phyloP scores from a whole-genome alignment of 2,329 filamentous ascomycete species.

The Aureobasidium zeae region DNA sequence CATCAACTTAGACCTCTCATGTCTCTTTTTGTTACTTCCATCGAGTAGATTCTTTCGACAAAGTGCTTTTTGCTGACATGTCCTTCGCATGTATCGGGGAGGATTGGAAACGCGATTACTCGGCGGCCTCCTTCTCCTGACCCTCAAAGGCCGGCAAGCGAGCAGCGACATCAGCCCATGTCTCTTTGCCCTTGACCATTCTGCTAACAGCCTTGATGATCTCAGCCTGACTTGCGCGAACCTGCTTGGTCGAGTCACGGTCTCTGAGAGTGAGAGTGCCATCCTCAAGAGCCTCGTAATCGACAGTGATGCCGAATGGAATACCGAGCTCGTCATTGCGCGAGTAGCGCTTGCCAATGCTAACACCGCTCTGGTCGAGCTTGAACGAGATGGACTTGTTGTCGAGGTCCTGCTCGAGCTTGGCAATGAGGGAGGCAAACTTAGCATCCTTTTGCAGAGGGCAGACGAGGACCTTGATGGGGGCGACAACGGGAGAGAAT shows the following conservation, averaged over 20 bases:
- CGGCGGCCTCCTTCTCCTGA: constrained; percentile 41
- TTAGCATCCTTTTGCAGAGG: constrained; percentile 73
- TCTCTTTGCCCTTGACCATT: constrained; percentile 53
- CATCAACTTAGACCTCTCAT: too few species aligned
- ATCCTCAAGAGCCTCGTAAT: constrained; percentile 91
- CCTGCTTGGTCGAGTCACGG: constrained; percentile 82
- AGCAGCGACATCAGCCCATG: constrained; percentile 61
- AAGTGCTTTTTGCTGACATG: too few species aligned
- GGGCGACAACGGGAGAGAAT: constrained; percentile 71
- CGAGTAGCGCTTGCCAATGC: constrained; percentile 88
- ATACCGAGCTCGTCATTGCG: constrained; percentile 95
- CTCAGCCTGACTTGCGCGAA: constrained; percentile 71
- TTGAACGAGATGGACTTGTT: constrained; percentile 69
- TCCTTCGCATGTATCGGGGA: neutral
- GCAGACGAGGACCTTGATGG: constrained; percentile 88
- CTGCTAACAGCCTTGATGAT: constrained; percentile 65
- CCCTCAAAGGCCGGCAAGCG: constrained; percentile 78
- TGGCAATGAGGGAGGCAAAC: constrained; percentile 68
- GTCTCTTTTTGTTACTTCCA: too few species aligned
- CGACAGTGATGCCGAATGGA: constrained; percentile 84
- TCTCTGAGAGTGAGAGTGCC: constrained; percentile 79
- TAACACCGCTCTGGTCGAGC: constrained; percentile 81
- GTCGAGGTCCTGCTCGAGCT: constrained; percentile 67
- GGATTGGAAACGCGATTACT: neutral
- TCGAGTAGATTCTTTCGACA: too few species aligned